Conservation (phyloP, 1,284 basidiomycete species). For the Ceratobasidium sp. region DNA sequence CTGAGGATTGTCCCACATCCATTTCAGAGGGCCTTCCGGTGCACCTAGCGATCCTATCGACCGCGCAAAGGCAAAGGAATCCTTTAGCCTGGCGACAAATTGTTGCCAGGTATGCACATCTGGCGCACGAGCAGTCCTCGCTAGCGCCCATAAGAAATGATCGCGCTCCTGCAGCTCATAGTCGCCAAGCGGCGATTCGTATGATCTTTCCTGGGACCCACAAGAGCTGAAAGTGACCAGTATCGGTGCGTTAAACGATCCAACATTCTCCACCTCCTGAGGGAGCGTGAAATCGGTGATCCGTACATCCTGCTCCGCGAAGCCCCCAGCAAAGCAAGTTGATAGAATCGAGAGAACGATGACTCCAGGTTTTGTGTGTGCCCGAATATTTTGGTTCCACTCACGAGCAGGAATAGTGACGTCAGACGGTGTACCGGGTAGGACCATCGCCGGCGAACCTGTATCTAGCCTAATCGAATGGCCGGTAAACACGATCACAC, state of each 20-base stretch:
- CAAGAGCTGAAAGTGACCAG: slow-evolving; percentile 34
- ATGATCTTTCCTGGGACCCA: neutral
- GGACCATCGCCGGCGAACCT: neutral
- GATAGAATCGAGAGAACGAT: slow-evolving; percentile 37
- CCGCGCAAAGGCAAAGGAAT: neutral
- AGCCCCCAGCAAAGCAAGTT: slow-evolving; percentile 24
- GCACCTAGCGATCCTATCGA: neutral
- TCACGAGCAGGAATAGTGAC: slow-evolving; percentile 1
- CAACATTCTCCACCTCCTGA: neutral
- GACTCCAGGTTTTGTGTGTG: slow-evolving; percentile 18
- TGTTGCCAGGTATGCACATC: neutral
- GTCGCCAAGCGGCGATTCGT: slow-evolving; percentile 10
- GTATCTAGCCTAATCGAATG: neutral
- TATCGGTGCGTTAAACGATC: slow-evolving; percentile 7
- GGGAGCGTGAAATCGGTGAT: slow-evolving; percentile 11
- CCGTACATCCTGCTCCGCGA: slow-evolving; percentile 17
- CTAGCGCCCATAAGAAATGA: slow-evolving; percentile 25
- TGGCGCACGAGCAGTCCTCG: neutral
- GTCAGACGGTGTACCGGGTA: neutral
- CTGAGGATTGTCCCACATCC: neutral
- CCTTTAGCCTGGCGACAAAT: neutral
- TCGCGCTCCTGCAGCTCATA: neutral
- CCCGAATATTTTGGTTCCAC: slow-evolving; percentile 4
- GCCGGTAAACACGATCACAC: slow-evolving; percentile 35
- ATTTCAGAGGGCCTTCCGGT: neutral